A percentile compares a stretch with the other conserved stretches of the same genome.
These are phyloP conservation scores for Amanita muscaria DNA, from an alignment of 768 basidiomycete species.

Conservation along the genomic window DNA sequence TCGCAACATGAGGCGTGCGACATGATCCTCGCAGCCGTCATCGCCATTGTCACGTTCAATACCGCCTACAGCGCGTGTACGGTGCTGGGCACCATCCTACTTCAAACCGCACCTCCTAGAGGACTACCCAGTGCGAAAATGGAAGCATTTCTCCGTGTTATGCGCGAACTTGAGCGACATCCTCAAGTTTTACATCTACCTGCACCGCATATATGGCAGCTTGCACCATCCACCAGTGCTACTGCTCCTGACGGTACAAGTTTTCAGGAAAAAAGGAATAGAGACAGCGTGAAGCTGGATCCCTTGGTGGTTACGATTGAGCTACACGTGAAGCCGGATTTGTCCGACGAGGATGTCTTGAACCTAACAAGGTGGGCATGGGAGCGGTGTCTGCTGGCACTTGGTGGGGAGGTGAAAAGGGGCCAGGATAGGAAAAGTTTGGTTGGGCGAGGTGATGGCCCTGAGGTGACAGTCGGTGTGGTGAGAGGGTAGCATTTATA, in stretches of 20 bases:
- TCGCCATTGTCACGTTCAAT: constrained; percentile 71
- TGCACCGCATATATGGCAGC: constrained; percentile 85
- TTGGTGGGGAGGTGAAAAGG: constrained; percentile 27
- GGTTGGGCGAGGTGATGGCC: constrained; percentile 27
- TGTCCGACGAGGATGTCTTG: constrained; percentile 65
- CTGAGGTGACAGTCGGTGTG: constrained; percentile 69
- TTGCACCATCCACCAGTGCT: constrained; percentile 35
- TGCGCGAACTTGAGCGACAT: constrained; percentile 83
- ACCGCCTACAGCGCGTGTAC: constrained; percentile 80
- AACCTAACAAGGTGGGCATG: constrained; percentile 70
- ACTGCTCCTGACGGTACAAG: not conserved
- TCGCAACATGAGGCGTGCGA: constrained; percentile 66
- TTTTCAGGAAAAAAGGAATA: not conserved
- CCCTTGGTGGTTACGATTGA: constrained; percentile 70
- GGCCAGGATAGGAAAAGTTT: constrained; percentile 32
- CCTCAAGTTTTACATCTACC: constrained; percentile 77
- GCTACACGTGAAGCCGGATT: constrained; percentile 58
- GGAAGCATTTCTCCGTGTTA: constrained; percentile 70
- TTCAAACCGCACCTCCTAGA: constrained; percentile 83
- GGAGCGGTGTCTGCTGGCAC: constrained; percentile 51
- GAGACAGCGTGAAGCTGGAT: constrained; percentile 14
- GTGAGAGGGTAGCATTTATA: constrained; percentile 51
- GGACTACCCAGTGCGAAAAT: constrained; percentile 55
- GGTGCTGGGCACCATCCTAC: constrained; percentile 74
- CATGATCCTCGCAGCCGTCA: constrained; percentile 70